A percentile compares a stretch with the other conserved stretches of the same genome.
phyloP scores from a whole-genome alignment of 208 protist species.

The Lotmaria passim region DNA sequence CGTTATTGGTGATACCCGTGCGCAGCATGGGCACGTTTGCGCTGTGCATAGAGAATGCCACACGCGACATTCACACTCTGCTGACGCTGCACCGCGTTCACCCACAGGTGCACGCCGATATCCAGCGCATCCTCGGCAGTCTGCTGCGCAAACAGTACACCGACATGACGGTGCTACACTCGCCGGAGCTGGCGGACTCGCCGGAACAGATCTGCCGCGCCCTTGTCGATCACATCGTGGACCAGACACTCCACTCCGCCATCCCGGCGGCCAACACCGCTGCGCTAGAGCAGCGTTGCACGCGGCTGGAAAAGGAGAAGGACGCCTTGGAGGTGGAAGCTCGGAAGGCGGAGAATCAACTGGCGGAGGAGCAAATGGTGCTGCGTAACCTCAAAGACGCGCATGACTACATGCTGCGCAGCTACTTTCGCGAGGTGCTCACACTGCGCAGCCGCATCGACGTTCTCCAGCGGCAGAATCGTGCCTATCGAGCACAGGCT shows the following conservation, averaged over 20 bases:
- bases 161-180: constrained; percentile 37
- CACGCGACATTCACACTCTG: constrained; percentile 75
- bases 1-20: background rate
- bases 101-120: constrained; percentile 78
- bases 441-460: constrained; percentile 65
- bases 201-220: constrained; percentile 60
- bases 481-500: constrained; percentile 18
- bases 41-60: constrained; percentile 63
- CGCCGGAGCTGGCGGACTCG: constrained; percentile 46
- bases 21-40: constrained; percentile 64
- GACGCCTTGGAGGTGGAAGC: constrained; percentile 34
- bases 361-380: constrained; percentile 30
- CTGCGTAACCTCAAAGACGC: constrained; percentile 50
- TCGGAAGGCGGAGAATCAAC: constrained; percentile 17
- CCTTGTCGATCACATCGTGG: constrained; percentile 49
- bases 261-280: constrained; percentile 55
- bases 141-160: constrained; percentile 64
- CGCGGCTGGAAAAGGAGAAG: constrained; percentile 47
- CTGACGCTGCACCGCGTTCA: constrained; percentile 85
- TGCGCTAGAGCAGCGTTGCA: constrained; percentile 34
- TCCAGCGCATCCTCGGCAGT: constrained; percentile 54
- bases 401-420: constrained; percentile 86
- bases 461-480: constrained; percentile 40
- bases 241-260: constrained; percentile 49
- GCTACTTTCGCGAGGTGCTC: constrained; percentile 85